Percentiles rank a stretch among this genome's conserved stretches.
These are phyloP conservation scores for Bruguiera parviflora DNA, from an alignment of 345 rosid genomes.

Conservation along the genomic window DNA sequence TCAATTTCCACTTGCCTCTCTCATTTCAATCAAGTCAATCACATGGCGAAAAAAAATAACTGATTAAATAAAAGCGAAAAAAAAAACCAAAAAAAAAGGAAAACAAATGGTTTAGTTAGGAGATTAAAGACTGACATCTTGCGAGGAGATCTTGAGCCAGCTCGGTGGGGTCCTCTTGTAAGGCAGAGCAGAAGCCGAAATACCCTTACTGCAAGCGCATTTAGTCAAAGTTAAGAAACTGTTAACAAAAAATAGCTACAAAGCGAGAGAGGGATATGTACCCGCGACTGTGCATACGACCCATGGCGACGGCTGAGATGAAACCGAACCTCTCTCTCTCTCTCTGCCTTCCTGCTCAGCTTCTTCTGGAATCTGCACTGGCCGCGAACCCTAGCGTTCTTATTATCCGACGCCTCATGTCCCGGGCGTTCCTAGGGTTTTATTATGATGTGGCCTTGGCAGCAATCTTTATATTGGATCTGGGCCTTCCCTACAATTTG, in stretches of 20 bases:
- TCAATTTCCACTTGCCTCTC: background rate
- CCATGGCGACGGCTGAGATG: constrained; percentile 47
- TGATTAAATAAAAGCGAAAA: background rate
- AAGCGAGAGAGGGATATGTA: background rate
- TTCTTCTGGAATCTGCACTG: background rate
- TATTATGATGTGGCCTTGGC: background rate
- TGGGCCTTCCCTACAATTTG: background rate
- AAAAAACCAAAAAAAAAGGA: background rate
- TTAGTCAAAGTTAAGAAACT: background rate
- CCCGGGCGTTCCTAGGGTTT: constrained; percentile 8
- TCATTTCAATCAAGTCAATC: background rate
- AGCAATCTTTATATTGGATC: background rate
- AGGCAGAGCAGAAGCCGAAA: constrained; percentile 82
- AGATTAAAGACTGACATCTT: constrained; percentile 43
- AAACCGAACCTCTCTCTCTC: constrained; percentile 1
- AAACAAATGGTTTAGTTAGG: no score
- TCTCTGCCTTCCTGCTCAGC: background rate
- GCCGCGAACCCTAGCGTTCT: constrained; percentile 18
- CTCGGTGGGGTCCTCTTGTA: constrained; percentile 80
- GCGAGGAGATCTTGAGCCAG: constrained; percentile 69
- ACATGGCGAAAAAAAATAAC: background rate
- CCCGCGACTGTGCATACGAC: constrained; percentile 90
- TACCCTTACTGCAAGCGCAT: constrained; percentile 53
- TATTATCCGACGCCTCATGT: no score
- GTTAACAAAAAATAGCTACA: background rate